phyloP scores from a whole-genome alignment of 2,329 filamentous ascomycete species.

The Tolypocladium amazonense region DNA sequence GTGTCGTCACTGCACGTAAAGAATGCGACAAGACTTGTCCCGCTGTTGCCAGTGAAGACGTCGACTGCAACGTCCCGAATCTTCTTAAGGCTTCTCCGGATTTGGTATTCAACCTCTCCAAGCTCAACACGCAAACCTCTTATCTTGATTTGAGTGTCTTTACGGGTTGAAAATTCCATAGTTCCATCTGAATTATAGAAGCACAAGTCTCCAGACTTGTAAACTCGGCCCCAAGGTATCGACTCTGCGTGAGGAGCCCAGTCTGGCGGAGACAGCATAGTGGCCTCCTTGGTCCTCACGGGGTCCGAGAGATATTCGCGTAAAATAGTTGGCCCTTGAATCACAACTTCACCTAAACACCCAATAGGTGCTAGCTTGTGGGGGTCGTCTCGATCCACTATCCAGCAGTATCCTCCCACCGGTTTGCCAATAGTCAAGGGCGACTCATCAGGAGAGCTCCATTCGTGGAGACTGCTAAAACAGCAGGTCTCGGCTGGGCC shows the following conservation, averaged over 20 bases:
- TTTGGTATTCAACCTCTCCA: slow-evolving; percentile 6
- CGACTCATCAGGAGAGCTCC: not conserved
- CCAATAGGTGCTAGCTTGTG: slow-evolving; percentile 2
- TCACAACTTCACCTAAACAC: slow-evolving; percentile 4
- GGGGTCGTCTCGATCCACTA: not conserved
- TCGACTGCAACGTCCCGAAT: not conserved
- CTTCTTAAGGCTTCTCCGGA: not conserved
- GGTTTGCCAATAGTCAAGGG: slow-evolving; percentile 1
- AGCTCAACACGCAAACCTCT: slow-evolving; percentile 9
- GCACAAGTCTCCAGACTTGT: slow-evolving; percentile 9
- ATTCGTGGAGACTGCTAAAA: slow-evolving; percentile 2
- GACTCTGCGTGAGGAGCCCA: not conserved
- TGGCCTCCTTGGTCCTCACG: not conserved
- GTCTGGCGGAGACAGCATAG: not conserved
- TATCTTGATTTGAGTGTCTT: slow-evolving; percentile 8
- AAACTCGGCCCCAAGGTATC: slow-evolving; percentile 1
- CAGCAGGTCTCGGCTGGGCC: slow-evolving; percentile 5
- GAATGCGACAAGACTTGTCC: not conserved
- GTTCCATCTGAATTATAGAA: slow-evolving; percentile 6
- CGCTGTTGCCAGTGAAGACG: not conserved
- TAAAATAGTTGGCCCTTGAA: slow-evolving; percentile 5
- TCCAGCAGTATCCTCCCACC: slow-evolving; percentile 2
- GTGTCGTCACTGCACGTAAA: not conserved
- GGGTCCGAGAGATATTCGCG: slow-evolving; percentile 4
- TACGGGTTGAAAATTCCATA: slow-evolving; percentile 5